Base-by-base conservation (phyloP, 2,329 filamentous ascomycete species). In the Hawksworthiomyces lignivorus region DNA sequence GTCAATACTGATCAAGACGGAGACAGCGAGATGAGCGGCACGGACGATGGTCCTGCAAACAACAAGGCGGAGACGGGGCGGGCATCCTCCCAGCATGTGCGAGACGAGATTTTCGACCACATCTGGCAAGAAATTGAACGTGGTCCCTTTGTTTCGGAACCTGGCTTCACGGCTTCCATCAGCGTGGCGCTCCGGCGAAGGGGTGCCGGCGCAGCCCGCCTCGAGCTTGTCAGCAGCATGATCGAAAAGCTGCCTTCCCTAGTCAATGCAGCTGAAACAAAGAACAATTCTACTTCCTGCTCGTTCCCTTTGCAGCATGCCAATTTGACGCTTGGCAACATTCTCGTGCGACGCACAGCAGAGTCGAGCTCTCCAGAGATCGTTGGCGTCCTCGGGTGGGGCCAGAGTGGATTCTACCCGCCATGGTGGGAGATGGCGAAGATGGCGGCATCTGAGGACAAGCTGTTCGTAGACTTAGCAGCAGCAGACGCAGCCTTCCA, bases 351-450 rank as follows among this genome's bases (percentile, higher is more conserved):
- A 14, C 29, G 24, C 18, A 39, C 41, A 3, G 8, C 17, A 4
- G 30, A 24, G 12, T 19, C 35, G 20, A 33, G 26, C 14, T 36
- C 34, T n/a, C 40, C 43, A 10, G 35, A 31, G 37, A 34, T 48
- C 11, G 29, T 41, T 3, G 43, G 32, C 7, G 29, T 48, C 12
- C 37, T 48, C 7, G 46, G 41, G 11, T 46, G 46, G 46, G 36
- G 40, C 40, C 37, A 44, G 35, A 15, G 36, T 17, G 40, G 46
- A 5, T 46, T 44, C 37, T 48, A 48, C 24, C 43, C 46, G 15
- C 14, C 21, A 14, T 48, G 40, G 39, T 48, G 46, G 46, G 46
- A 48, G 37, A 31, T 36, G 32, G 43, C 41, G 14, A 48, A 48
- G 38, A 36, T 37, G 40, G 34, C 43, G 15, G 34, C 40, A 12